A percentile compares a stretch with the other conserved stretches of the same genome.
Conservation (phyloP, 164 flowering plant species). For the Stephania cephalantha region DNA sequence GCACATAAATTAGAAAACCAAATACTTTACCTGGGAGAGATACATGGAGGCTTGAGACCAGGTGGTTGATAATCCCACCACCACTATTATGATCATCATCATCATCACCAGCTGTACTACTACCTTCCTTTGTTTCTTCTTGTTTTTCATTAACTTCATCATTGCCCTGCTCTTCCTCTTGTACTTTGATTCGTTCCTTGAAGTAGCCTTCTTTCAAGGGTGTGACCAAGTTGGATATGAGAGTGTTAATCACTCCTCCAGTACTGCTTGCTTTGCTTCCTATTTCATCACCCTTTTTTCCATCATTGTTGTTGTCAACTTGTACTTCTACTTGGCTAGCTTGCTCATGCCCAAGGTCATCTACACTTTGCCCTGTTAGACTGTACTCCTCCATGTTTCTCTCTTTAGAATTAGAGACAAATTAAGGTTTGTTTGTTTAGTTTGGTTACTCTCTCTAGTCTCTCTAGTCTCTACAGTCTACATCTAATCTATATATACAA, state of each 20-base stretch:
- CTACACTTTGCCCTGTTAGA: background rate
- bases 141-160: background rate
- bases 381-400: background rate
- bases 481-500: background rate
- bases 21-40: slow-evolving; percentile 22
- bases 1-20: too few species aligned
- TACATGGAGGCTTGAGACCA: slow-evolving; percentile 30
- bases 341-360: too few species aligned
- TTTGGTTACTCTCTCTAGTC: background rate
- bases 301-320: background rate
- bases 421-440: background rate
- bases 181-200: background rate
- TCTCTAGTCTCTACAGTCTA: background rate
- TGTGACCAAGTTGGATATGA: slow-evolving; percentile 28
- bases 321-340: background rate
- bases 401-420: background rate
- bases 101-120: background rate
- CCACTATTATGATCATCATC: slow-evolving; percentile 15
- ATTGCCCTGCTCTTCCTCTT: background rate
- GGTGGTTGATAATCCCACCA: slow-evolving; percentile 27
- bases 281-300: slow-evolving; percentile 5
- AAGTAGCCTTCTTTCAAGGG: slow-evolving; percentile 13
- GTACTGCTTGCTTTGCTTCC: slow-evolving; percentile 15
- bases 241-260: slow-evolving; percentile 26
- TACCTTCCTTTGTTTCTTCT: slow-evolving; percentile 2